Evolutionary conservation across 768 basidiomycete genomes (phyloP).

Genomic region (Hebeloma cylindrosporum): DNA sequence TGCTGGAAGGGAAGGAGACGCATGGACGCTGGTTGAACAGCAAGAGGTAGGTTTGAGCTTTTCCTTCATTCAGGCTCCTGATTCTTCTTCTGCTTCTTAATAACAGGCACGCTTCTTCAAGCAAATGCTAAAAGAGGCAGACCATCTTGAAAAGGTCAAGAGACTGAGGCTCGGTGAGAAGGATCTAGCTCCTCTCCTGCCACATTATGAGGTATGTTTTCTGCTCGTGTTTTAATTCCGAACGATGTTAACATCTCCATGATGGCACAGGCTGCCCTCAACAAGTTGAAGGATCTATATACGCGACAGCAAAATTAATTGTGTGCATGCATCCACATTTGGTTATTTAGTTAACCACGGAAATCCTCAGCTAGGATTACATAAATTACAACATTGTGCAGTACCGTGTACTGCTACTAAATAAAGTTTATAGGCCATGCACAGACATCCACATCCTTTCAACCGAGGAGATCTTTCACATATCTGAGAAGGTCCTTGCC

Average conservation of each 20-base stretch:
- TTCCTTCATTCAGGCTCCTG: background rate
- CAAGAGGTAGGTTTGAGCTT: constrained; percentile 61
- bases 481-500: constrained; percentile 72
- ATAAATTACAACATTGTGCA: no score
- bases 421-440: background rate
- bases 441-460: constrained; percentile 18
- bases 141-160: constrained; percentile 69
- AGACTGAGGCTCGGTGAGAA: constrained; percentile 62
- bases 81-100: constrained; percentile 3
- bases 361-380: no score
- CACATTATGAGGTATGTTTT: constrained; percentile 67
- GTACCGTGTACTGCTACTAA: no score
- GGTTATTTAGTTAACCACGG: background rate
- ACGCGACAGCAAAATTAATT: constrained; percentile 21
- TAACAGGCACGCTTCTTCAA: constrained; percentile 85
- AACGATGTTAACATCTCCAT: no score
- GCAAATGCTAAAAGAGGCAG: constrained; percentile 68
- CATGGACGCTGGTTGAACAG: constrained; percentile 95
- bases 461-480: constrained; percentile 66
- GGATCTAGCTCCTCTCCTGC: constrained; percentile 53
- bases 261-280: constrained; percentile 36
- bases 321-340: no score
- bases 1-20: constrained; percentile 83
- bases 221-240: background rate
- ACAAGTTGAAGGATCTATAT: constrained; percentile 40